These are phyloP conservation scores for Penicillium polonicum DNA, from an alignment of 2,329 filamentous ascomycete genomes.

Conservation along the genomic window DNA sequence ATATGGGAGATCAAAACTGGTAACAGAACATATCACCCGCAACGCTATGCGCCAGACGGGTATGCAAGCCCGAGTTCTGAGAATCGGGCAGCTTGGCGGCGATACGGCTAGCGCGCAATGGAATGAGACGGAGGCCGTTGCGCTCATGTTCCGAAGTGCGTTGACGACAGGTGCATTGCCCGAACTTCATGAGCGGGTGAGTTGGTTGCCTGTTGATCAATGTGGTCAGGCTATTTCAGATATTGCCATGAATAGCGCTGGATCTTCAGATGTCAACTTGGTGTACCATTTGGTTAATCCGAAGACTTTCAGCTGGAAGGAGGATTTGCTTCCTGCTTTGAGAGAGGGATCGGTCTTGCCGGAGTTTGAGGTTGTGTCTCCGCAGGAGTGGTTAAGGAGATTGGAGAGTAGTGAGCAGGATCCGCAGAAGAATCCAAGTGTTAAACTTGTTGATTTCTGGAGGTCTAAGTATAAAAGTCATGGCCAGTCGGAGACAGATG, in stretches of 20 bases:
- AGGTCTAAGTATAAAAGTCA: slow-evolving; percentile 46
- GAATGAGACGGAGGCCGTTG: slow-evolving; percentile 44
- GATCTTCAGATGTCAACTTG: slow-evolving; percentile 18
- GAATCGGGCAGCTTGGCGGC: slow-evolving; percentile 40
- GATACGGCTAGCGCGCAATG: slow-evolving; percentile 30
- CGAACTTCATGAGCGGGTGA: slow-evolving; percentile 44
- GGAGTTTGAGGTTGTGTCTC: slow-evolving; percentile 33
- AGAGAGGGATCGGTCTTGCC: slow-evolving; percentile 27
- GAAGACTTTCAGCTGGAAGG: slow-evolving; percentile 36
- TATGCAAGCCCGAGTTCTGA: slow-evolving; percentile 33
- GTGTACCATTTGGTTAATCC: slow-evolving; percentile 58
- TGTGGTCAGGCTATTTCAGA: slow-evolving; percentile 35
- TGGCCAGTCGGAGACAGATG: background rate
- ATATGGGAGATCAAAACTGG: slow-evolving; percentile 43
- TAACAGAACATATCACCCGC: slow-evolving; percentile 39
- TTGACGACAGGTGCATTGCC: slow-evolving; percentile 48
- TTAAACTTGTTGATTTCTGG: slow-evolving; percentile 57
- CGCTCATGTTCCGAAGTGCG: slow-evolving; percentile 52
- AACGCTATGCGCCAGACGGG: slow-evolving; percentile 29
- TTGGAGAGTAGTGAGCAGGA: slow-evolving; percentile 49
- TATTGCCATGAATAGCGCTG: slow-evolving; percentile 31
- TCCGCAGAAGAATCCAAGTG: slow-evolving; percentile 50
- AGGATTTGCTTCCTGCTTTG: slow-evolving; percentile 36
- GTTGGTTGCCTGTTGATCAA: slow-evolving; percentile 49
- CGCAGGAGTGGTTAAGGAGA: slow-evolving; percentile 35